Percentiles rank a stretch among this genome's conserved stretches.
phyloP scores from a whole-genome alignment of 768 basidiomycete genomes.

The Kondoa subrosea region DNA sequence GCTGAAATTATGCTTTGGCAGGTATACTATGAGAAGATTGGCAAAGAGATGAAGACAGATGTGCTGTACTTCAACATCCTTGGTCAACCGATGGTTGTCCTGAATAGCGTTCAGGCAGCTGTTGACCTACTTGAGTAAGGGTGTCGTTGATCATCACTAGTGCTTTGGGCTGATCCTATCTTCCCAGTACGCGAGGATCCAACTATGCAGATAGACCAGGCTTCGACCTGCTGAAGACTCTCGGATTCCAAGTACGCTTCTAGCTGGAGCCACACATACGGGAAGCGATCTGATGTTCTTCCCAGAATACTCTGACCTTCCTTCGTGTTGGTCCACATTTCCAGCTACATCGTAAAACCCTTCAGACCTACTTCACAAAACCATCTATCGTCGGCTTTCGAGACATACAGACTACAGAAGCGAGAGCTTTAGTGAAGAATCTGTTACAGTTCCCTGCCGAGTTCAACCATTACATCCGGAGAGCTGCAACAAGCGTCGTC shows the following conservation, averaged over 20 bases:
- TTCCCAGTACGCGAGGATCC: background rate
- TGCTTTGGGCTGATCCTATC: no score
- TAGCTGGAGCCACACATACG: no score
- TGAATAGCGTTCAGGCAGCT: slow-evolving; percentile 4
- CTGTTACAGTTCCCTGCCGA: background rate
- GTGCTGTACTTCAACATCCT: slow-evolving; percentile 1
- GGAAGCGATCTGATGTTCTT: no score
- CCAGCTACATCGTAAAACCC: background rate
- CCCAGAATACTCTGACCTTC: slow-evolving; percentile 1
- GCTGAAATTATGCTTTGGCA: background rate
- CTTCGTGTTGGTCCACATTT: background rate
- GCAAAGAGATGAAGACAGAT: background rate
- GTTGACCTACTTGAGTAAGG: background rate
- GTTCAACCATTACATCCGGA: background rate
- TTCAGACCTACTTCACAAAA: slow-evolving; percentile 3
- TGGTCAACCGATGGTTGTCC: slow-evolving; percentile 1
- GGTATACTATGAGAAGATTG: background rate
- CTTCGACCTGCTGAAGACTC: background rate
- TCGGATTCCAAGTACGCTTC: slow-evolving; percentile 1
- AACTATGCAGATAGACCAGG: background rate
- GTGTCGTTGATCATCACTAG: background rate
- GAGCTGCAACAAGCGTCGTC: slow-evolving; percentile 2
- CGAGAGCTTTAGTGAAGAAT: background rate
- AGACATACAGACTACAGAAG: background rate
- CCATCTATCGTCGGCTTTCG: background rate